Evolutionary conservation across 1,284 basidiomycete species (phyloP), one percentile per base, ranked within the genome.

Genomic region (Wolfiporia cocos): DNA sequence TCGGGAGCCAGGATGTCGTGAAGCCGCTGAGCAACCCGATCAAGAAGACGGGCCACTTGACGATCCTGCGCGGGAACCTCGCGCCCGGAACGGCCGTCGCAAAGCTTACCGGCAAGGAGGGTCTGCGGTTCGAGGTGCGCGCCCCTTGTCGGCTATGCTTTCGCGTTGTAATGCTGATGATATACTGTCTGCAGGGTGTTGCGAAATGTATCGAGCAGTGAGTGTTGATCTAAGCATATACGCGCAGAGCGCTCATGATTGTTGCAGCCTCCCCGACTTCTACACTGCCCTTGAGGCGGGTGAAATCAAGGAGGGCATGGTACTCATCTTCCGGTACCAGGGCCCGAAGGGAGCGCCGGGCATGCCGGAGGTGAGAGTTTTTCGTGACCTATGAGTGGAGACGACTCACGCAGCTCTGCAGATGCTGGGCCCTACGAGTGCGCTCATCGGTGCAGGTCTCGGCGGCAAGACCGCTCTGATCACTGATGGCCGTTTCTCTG

Each of bases 41-140:
- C 68, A 98, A 99, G 65, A 7, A 28, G 33, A 94, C 87, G 3
- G 95, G 95, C 2, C 95, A 98, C 65, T 68, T 99, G 52, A 88
- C 86, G 20, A 96, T 98, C 59, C 70, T 98, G 54, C 78, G 84
- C 42, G 94, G 94, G 19, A 94, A 88, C 63, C 73, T 99, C 36
- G 87, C 90, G 1, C 94, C 94, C 3, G 92, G 80, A 32, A 86
- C 88, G 5, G 90, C 93, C 28, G 94, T 99, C 10, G 90, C 92
- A 39, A 99, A 99, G 68, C 73, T 98, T 50, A 98, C 95, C 9
- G 94, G 95, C 18, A 96, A 97, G 65, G 95, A 99, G 66, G 95
- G 95, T 3, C 64, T 85, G 37, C 72, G 70, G 29, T 99, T 99
- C 60, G 82, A 89, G 70, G 87, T 86, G 39, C 47, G 69, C 39